Evolutionary conservation across 1,284 basidiomycete species (phyloP).

Genomic region (Schizophyllum amplum): DNA sequence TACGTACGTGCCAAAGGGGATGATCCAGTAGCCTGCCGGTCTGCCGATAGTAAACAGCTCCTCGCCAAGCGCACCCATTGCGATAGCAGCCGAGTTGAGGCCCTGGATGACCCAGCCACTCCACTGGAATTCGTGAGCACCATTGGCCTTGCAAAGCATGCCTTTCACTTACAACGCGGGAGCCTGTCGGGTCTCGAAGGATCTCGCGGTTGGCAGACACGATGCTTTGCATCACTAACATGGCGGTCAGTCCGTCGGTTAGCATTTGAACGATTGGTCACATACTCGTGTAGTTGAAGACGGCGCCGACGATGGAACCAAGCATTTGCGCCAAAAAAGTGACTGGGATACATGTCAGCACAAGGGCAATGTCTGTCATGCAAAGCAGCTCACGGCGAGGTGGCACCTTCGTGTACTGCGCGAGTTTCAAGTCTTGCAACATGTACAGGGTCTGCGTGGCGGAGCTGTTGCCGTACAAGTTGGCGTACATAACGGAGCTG

Average conservation of each 20-base stretch:
- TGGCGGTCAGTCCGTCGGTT: background rate
- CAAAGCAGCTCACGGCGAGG: constrained; percentile 34
- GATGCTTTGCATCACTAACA: constrained; percentile 41
- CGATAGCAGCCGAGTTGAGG: constrained; percentile 47
- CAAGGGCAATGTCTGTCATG: constrained; percentile 31
- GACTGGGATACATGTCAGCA: background rate
- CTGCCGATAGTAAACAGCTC: constrained; percentile 37
- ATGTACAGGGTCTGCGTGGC: constrained; percentile 38
- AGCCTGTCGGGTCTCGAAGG: constrained; percentile 40
- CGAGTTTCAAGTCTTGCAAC: constrained; percentile 39
- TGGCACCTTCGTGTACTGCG: constrained; percentile 45
- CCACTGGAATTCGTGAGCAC: too few species aligned
- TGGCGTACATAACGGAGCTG: constrained; percentile 45
- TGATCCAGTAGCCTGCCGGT: constrained; percentile 37
- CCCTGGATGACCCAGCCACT: constrained; percentile 45
- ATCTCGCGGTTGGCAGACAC: constrained; percentile 39
- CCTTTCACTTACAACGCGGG: too few species aligned
- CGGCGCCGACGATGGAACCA: constrained; percentile 26
- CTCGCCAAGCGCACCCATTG: constrained; percentile 46
- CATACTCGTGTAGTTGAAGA: constrained; percentile 43
- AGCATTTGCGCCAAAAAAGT: constrained; percentile 10
- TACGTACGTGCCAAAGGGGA: constrained; percentile 33
- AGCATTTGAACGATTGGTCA: background rate
- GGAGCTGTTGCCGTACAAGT: constrained; percentile 41
- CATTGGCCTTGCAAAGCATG: too few species aligned